Conservation (phyloP, 345 rosid genomes). For the Hibiscus mutabilis region DNA sequence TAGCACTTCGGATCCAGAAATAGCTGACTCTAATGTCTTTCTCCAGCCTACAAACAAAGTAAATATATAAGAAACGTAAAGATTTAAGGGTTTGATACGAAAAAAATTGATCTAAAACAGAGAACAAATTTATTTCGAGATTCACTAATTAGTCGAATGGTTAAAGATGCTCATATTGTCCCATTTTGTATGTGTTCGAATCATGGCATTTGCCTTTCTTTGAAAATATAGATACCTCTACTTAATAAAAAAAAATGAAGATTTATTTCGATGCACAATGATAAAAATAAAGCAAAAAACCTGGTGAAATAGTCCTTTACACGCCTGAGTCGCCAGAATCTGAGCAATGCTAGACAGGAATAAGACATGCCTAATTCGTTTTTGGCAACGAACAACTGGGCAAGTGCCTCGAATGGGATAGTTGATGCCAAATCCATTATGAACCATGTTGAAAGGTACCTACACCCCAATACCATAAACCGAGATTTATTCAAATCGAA, state of each 20-base stretch:
- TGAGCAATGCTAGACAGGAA: constrained; percentile 55
- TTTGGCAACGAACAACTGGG: constrained; percentile 55
- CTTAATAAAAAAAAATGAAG: too few relatives aligned
- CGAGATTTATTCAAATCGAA: too few relatives aligned
- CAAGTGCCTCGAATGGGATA: constrained; percentile 64
- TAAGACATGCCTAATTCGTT: constrained; percentile 21
- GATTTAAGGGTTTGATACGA: background rate
- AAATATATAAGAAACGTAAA: background rate
- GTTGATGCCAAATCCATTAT: constrained; percentile 95
- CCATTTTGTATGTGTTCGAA: too few relatives aligned
- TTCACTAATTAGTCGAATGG: too few relatives aligned
- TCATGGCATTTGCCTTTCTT: too few relatives aligned
- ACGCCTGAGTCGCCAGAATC: constrained; percentile 82
- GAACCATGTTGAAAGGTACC: constrained; percentile 89
- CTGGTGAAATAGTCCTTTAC: constrained; percentile 82
- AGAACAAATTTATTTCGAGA: background rate
- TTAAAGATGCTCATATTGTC: too few relatives aligned
- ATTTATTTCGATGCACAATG: too few relatives aligned
- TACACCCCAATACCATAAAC: constrained; percentile 5
- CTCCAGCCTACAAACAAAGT: constrained; percentile 52
- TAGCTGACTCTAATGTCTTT: constrained; percentile 86
- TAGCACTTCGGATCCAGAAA: constrained; percentile 66
- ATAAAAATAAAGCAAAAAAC: constrained; percentile 18
- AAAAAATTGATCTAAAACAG: background rate
- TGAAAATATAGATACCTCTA: too few relatives aligned